phyloP scores from a whole-genome alignment of 1,284 basidiomycete species.

The Mycena citricolor region DNA sequence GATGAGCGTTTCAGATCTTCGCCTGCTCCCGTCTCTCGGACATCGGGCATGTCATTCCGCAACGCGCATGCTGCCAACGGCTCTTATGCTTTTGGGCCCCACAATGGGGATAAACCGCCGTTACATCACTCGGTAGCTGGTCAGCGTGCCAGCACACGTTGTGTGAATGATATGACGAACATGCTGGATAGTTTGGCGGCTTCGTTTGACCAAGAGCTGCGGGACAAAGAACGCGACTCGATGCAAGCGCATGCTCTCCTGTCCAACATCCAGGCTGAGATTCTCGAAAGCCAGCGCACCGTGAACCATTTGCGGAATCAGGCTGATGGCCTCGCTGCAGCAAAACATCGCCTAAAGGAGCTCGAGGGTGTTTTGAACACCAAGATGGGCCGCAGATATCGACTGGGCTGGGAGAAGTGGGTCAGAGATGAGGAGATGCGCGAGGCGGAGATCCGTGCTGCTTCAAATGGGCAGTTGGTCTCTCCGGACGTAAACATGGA shows the following conservation, averaged over 20 bases:
- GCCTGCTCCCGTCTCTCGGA: conserved; percentile 71
- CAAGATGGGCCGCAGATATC: conserved; percentile 80
- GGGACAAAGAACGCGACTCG: conserved; percentile 90
- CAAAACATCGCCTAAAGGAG: conserved; percentile 57
- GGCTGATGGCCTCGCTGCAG: conserved; percentile 67
- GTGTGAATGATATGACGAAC: conserved; percentile 80
- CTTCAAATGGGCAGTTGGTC: conserved; percentile 51
- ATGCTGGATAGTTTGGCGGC: conserved; percentile 89
- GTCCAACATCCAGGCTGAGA: conserved; percentile 88
- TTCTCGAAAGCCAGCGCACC: conserved; percentile 82
- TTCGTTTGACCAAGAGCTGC: conserved; percentile 92
- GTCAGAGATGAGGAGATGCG: conserved; percentile 80
- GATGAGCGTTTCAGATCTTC: conserved; percentile 97
- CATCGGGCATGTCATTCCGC: conserved; percentile 64
- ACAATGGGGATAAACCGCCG: conserved; percentile 61
- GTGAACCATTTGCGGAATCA: conserved; percentile 72
- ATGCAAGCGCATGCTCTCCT: conserved; percentile 89
- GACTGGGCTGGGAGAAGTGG: conserved; percentile 92
- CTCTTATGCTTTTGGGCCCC: conserved; percentile 45
- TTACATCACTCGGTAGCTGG: conserved; percentile 88
- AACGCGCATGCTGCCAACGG: conserved; percentile 57
- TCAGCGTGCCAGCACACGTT: conserved; percentile 84
- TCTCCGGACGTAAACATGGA: conserved; percentile 44
- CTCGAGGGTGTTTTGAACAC: conserved; percentile 67
- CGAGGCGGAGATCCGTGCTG: conserved; percentile 63